Evolutionary conservation across 495 filamentous ascomycete species (phyloP).

Genomic region (Penicillium mononematosum): DNA sequence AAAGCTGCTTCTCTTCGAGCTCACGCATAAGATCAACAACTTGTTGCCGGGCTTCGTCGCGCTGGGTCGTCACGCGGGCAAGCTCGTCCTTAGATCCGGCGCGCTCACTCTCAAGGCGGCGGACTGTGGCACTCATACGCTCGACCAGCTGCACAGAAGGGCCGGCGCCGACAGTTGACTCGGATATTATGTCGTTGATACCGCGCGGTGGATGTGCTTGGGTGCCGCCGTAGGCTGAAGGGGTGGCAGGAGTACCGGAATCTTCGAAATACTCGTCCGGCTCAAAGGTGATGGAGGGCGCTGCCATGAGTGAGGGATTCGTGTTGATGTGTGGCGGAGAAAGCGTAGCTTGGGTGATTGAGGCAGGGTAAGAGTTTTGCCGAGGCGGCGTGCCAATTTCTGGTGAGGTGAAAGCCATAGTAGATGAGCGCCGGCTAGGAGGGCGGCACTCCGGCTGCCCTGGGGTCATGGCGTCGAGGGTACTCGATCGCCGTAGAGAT

Average conservation of each 20-base stretch:
- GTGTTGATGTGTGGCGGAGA: slow-evolving; percentile 37
- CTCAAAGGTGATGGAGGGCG: slow-evolving; percentile 60
- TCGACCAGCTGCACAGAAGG: slow-evolving; percentile 95
- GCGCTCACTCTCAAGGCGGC: slow-evolving; percentile 87
- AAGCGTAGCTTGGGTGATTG: slow-evolving; percentile 35
- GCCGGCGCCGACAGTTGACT: slow-evolving; percentile 82
- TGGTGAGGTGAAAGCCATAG: slow-evolving; percentile 38
- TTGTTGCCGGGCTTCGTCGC: slow-evolving; percentile 88
- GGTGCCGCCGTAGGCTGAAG: slow-evolving; percentile 50
- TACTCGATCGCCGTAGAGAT: slow-evolving; percentile 46
- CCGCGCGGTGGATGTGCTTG: slow-evolving; percentile 50
- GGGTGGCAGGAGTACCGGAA: slow-evolving; percentile 58
- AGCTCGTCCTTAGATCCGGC: slow-evolving; percentile 83
- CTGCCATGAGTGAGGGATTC: slow-evolving; percentile 40
- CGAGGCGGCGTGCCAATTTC: slow-evolving; percentile 43
- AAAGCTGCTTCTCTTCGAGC: slow-evolving; percentile 64
- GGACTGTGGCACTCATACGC: slow-evolving; percentile 90
- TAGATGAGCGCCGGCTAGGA: slow-evolving; percentile 49
- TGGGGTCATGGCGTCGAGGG: slow-evolving; percentile 36
- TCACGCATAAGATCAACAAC: slow-evolving; percentile 87
- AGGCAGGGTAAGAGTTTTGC: slow-evolving; percentile 45
- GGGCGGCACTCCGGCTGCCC: slow-evolving; percentile 41
- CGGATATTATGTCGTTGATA: slow-evolving; percentile 84
- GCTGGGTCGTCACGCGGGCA: slow-evolving; percentile 70
- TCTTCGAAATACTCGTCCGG: slow-evolving; percentile 68